Percentiles rank a stretch among this genome's conserved stretches.
Conservation (phyloP, 1,284 basidiomycete species). For the Ganoderma sp. region DNA sequence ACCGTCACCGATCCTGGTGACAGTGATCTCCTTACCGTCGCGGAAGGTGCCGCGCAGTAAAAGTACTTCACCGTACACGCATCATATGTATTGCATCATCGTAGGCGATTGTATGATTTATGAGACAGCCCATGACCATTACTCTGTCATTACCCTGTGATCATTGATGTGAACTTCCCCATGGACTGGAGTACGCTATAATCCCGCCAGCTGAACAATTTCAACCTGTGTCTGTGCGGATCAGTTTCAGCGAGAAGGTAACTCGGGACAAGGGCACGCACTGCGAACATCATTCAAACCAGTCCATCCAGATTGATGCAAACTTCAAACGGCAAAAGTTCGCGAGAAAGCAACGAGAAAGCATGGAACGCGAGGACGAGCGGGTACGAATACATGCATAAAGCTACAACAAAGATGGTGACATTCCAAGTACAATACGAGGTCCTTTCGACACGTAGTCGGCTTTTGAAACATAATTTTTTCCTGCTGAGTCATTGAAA, state of each 20-base stretch:
- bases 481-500: constrained; percentile 69
- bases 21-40: constrained; percentile 88
- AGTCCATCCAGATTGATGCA: neutral
- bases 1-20: constrained; percentile 97
- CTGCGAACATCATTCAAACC: too few species aligned
- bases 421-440: constrained; percentile 72
- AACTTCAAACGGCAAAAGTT: neutral
- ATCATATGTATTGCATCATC: constrained; percentile 26
- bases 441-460: constrained; percentile 79
- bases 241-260: neutral
- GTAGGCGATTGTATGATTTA: constrained; percentile 36
- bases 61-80: constrained; percentile 29
- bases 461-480: constrained; percentile 76
- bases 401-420: constrained; percentile 67
- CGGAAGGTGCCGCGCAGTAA: constrained; percentile 65
- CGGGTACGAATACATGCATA: constrained; percentile 25
- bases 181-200: neutral
- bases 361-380: constrained; percentile 16
- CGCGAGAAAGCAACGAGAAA: constrained; percentile 4
- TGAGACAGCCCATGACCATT: constrained; percentile 28
- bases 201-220: neutral
- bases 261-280: too few species aligned
- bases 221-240: neutral
- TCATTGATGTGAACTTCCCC: neutral
- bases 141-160: neutral